Conservation (phyloP, 75 land plant genomes). For the Selaginella tamariscina region DNA sequence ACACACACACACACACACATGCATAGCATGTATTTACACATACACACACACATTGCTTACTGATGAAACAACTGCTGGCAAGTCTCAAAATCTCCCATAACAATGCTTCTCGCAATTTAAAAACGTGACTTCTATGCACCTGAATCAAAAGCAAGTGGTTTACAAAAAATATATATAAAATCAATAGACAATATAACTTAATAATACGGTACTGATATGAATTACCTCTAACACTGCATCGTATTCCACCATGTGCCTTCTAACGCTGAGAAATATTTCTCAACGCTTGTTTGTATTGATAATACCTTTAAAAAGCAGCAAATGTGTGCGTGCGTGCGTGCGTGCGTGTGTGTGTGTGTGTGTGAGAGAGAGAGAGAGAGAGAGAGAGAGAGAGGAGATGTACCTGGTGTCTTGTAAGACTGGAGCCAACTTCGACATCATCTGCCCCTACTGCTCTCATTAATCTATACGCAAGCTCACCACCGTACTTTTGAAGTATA, state of each 20-base stretch:
- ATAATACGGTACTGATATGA: no score
- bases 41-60: slow-evolving; percentile 28
- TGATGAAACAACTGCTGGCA: slow-evolving; percentile 63
- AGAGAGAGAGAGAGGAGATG: neutral
- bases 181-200: no score
- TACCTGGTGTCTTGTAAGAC: slow-evolving; percentile 58
- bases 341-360: no score
- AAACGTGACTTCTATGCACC: slow-evolving; percentile 97
- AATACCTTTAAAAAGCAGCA: slow-evolving; percentile 9
- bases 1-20: no score
- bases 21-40: no score
- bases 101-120: slow-evolving; percentile 59
- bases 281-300: slow-evolving; percentile 64
- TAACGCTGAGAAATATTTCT: slow-evolving; percentile 58
- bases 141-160: no score
- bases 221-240: slow-evolving; percentile 98
- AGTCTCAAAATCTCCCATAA: slow-evolving; percentile 54
- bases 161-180: no score
- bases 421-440: slow-evolving; percentile 56
- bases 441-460: slow-evolving; percentile 55
- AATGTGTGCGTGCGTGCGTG: neutral
- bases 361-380: no score
- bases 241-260: slow-evolving; percentile 67
- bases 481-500: slow-evolving; percentile 85
- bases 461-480: slow-evolving; percentile 74